phyloP scores from a whole-genome alignment of 2,329 filamentous ascomycete genomes.

The Aspergillus pseudoterreus region DNA sequence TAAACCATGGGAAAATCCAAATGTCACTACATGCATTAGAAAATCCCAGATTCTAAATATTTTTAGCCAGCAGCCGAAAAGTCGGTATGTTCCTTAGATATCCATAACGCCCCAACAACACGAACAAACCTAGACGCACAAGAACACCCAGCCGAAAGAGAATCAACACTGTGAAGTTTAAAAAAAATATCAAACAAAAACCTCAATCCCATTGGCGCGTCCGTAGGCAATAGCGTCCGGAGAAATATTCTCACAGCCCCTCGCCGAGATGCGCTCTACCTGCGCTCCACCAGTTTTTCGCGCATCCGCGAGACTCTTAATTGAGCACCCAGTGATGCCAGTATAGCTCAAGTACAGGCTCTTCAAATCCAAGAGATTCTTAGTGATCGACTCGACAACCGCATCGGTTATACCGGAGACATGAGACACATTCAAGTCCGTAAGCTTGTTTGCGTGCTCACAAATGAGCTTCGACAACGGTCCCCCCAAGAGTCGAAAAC shows the following conservation, averaged over 20 bases:
- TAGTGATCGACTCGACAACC: constrained; percentile 14
- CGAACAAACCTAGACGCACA: background rate
- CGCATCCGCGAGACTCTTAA: constrained; percentile 31
- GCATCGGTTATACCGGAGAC: constrained; percentile 25
- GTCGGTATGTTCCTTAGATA: no score
- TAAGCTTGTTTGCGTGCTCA: constrained; percentile 18
- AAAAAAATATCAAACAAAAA: constrained; percentile 6
- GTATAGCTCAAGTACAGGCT: constrained; percentile 33
- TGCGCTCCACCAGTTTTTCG: constrained; percentile 9
- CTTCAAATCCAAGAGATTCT: constrained; percentile 25
- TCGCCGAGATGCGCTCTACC: constrained; percentile 25
- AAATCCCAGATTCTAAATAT: no score
- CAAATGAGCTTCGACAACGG: constrained; percentile 15
- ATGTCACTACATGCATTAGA: no score
- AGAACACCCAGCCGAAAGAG: background rate
- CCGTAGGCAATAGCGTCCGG: constrained; percentile 34
- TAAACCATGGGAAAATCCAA: no score
- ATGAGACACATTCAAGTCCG: constrained; percentile 27
- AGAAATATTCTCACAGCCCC: constrained; percentile 28
- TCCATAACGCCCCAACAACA: no score
- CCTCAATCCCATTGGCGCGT: constrained; percentile 24
- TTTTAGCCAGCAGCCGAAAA: no score
- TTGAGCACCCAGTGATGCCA: constrained; percentile 29
- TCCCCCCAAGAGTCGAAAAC: constrained; percentile 16
- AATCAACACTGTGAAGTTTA: background rate